Evolutionary conservation across 805 yeast species (phyloP).

Genomic region (Starmerella vaccinii): DNA sequence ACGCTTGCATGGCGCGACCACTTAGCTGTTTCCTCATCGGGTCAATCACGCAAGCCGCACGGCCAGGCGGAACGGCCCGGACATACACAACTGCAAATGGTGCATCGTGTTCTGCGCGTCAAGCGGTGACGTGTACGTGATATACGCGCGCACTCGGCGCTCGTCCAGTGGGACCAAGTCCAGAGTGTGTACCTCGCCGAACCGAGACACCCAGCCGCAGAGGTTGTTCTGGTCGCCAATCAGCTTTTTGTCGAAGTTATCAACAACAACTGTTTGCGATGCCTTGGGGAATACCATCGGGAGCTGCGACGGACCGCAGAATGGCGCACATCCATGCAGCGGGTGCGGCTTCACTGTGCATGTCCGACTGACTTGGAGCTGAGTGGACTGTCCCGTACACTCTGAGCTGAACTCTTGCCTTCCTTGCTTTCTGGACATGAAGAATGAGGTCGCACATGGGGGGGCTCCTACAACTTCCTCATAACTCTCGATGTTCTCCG

Average conservation of each 20-base stretch:
- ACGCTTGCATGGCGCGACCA: not conserved
- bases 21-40: not conserved
- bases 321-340: not conserved
- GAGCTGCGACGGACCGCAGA: not conserved
- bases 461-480: not conserved
- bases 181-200: slow-evolving; percentile 12
- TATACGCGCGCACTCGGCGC: slow-evolving; percentile 13
- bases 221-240: slow-evolving; percentile 5
- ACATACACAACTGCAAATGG: slow-evolving; percentile 2
- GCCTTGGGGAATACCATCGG: slow-evolving; percentile 5
- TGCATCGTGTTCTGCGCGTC: slow-evolving; percentile 16
- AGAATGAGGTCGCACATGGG: not conserved
- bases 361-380: not conserved
- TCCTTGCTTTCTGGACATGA: not conserved
- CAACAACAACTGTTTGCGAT: slow-evolving; percentile 19
- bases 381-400: not conserved
- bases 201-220: slow-evolving; percentile 9
- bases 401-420: not conserved
- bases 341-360: not conserved
- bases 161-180: slow-evolving; percentile 15
- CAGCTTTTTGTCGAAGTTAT: slow-evolving; percentile 11
- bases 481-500: not conserved
- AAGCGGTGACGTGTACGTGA: slow-evolving; percentile 13
- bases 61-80: slow-evolving; percentile 1
- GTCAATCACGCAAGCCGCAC: slow-evolving; percentile 16